Conservation (phyloP, 352 stramenopile genomes). For the Phytopythium aichiense region DNA sequence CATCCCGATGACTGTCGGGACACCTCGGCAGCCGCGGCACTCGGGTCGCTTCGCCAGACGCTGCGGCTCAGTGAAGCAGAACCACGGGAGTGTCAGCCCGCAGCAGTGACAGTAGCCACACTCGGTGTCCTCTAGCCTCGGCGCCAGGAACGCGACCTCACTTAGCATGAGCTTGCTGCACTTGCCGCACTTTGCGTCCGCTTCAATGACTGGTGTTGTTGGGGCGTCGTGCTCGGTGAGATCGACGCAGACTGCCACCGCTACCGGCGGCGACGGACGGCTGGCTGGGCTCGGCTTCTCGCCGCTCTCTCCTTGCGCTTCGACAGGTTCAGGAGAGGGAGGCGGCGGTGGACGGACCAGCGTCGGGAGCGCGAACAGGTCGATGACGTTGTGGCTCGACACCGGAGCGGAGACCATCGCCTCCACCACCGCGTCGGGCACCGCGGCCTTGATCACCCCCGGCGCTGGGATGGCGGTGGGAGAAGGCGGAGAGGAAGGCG, state of each 20-base stretch:
- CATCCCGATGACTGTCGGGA: background rate
- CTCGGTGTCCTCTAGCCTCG: background rate
- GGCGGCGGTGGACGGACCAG: background rate
- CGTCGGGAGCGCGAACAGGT: background rate
- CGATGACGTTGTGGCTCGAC: slow-evolving; percentile 3
- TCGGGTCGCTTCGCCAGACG: background rate
- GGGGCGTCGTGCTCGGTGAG: background rate
- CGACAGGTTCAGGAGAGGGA: background rate
- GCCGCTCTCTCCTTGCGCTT: background rate
- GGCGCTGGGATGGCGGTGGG: background rate
- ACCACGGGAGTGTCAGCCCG: slow-evolving; percentile 1
- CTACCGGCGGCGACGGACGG: background rate
- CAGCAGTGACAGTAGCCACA: background rate
- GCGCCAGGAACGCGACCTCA: background rate
- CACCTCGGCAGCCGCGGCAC: slow-evolving; percentile 3
- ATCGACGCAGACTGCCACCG: background rate
- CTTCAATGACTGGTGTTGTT: background rate
- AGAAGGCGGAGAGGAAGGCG: background rate
- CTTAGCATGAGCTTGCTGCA: background rate
- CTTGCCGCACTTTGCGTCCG: background rate
- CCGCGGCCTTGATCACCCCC: background rate
- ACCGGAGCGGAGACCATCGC: background rate
- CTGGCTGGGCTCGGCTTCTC: background rate
- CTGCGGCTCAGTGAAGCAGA: slow-evolving; percentile 6
- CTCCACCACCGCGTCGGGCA: background rate